Base-by-base conservation (phyloP, 257 asterid genomes). In the Nemophila menziesii region DNA sequence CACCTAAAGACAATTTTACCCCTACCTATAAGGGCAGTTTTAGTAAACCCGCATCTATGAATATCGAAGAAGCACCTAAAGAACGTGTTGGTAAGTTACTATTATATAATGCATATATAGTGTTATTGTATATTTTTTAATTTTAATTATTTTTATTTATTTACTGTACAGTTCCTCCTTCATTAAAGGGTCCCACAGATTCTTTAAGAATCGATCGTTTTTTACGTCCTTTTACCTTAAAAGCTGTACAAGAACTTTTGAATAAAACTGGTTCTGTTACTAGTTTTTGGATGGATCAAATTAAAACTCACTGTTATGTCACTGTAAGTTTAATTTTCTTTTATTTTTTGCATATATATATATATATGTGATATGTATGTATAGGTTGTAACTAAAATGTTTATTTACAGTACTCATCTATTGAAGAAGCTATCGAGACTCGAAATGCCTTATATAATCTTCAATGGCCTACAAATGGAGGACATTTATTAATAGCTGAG, bases 401-500 rank as follows among this genome's bases (percentile, higher is more conserved):
- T 20, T 18, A 15, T 22, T 4, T 76, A 79, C 92, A 86, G 96
- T 81, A 73, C 62, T 60, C 96, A 51, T 72, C 92, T 29, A 66
- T 78, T 46, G 93, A 81, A 57, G 93, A 81, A 66, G 96, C 93
- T 49, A 61, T 62, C 49, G 82, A 70, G 63, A 82, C 94, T 44
- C 80, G 94, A 17, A 79, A 79, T 56, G 93, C 94, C 46, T 79
- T 82, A 17, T 86, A 86, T 80, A 74, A 82, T 63, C 72, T 82
- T 62, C 96, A 79, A 52, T 86, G 96, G 96, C 96, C 96, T 16
- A 27, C 76, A 8, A 78, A 86, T 33, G 96, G 96, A 14, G 96
- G 96, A 0, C 87, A 80, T 46, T 20, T 60, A 19, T 62, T 85
- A 72, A 71, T 60, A 21, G 93, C 82, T 2, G 96, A 81, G 57